A percentile compares a stretch with the other conserved stretches of the same genome.
Evolutionary conservation across 1,284 basidiomycete genomes (phyloP).

Genomic region (Athelia psychrophila): DNA sequence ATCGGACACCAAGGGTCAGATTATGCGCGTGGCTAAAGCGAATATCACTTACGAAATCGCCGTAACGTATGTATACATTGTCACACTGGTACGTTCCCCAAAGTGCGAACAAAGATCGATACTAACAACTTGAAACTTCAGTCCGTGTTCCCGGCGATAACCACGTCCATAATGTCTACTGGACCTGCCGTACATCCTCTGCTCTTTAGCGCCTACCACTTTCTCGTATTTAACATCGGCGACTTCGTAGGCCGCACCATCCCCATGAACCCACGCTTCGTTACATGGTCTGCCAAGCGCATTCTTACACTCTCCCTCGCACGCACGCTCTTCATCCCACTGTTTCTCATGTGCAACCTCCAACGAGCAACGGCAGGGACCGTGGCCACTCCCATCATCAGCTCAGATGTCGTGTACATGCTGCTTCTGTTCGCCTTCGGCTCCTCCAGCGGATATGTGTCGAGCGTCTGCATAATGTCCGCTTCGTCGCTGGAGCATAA

Average conservation of each 20-base stretch:
- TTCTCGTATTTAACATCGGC: conserved; percentile 72
- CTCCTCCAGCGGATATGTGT: conserved; percentile 75
- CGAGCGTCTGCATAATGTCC: conserved; percentile 69
- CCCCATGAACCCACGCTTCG: conserved; percentile 63
- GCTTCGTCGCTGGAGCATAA: conserved; percentile 75
- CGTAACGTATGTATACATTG: conserved; percentile 71
- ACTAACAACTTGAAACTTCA: conserved; percentile 23
- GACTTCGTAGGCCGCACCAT: conserved; percentile 78
- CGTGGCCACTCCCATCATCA: conserved; percentile 49
- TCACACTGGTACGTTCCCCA: conserved; percentile 67
- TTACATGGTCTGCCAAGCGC: conserved; percentile 63
- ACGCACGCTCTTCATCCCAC: conserved; percentile 77
- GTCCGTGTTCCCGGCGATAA: conserved; percentile 86
- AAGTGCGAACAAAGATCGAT: not conserved
- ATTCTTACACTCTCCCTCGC: conserved; percentile 63
- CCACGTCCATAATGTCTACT: conserved; percentile 68
- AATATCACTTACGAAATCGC: conserved; percentile 74
- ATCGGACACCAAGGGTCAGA: conserved; percentile 33
- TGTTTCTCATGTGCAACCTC: conserved; percentile 85
- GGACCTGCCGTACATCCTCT: conserved; percentile 57
- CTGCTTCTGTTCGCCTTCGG: conserved; percentile 71
- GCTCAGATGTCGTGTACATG: conserved; percentile 76
- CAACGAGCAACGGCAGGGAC: conserved; percentile 34
- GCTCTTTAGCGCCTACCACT: conserved; percentile 70
- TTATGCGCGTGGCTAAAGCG: conserved; percentile 54